Evolutionary conservation across 1,284 basidiomycete species (phyloP), one percentile per base, ranked within the genome.

Genomic region (Takashimella tepidaria): DNA sequence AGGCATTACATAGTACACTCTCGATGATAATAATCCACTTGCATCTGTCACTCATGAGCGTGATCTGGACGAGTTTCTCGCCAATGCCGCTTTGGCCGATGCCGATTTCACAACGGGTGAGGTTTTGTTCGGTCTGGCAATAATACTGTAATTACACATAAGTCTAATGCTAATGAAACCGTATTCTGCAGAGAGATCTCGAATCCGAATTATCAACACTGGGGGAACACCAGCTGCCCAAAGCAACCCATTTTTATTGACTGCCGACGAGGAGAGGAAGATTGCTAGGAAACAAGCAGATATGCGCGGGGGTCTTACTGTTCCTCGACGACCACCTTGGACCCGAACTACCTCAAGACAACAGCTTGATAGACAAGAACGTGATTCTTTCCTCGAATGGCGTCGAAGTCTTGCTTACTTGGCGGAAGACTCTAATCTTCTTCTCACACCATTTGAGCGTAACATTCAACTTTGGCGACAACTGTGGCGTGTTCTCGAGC

Each of bases 391-490:
- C 72, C 75, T 97, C 44, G 87, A 90, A 42, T 97, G 92, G 92
- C 79, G 92, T 54, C 81, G 92, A 74, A 87, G 84, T 16, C 77
- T 97, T n/a, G 92, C 93, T 26, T 83, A 86, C 89, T 64, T 77
- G 3, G 70, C 73, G 3, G 73, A 76, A 62, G 55, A 62, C 24
- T 67, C 71, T 22, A 81, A 83, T 40, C 83, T 97, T 31, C 81
- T 97, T 10, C 77, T 97, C 8, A 97, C 92, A 0, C 93, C 92
- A 0, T 97, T 96, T 66, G 92, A 98, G 72, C 87, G 93, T 50
- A 97, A 97, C 70, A 78, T 97, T 22, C 92, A 96, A 79, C 90
- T 97, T 11, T 97, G 93, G 93, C 80, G 93, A 47, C 92, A 98
- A 68, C 81, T 97, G 3, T 97, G 92, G 92, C 82, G 92, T 57